Evolutionary conservation across 371 early-diverging fungal species (phyloP).

Genomic region (Syncephalastrum racemosum): DNA sequence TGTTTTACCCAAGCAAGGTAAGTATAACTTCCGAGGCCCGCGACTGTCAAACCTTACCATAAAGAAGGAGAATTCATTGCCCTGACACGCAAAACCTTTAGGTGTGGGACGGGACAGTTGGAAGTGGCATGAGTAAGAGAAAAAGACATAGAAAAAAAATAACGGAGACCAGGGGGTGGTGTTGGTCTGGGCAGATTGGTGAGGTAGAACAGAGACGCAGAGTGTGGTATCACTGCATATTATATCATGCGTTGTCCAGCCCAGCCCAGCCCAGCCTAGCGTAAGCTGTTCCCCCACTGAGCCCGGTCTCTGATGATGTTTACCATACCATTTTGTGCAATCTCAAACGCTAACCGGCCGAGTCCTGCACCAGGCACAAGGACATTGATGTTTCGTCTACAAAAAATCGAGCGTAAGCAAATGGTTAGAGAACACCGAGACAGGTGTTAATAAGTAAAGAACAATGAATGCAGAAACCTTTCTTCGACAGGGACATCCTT

Average conservation of each 20-base stretch:
- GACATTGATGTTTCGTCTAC: conserved; percentile 59
- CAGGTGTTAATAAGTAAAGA: background rate
- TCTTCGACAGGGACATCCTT: conserved; percentile 38
- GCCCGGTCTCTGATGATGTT: no score
- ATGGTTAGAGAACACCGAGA: background rate
- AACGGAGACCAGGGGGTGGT: background rate
- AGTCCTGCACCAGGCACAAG: conserved; percentile 92
- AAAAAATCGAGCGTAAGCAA: background rate
- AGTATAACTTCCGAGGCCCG: no score
- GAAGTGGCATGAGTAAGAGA: no score
- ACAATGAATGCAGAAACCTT: conserved; percentile 28
- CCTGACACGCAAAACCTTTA: conserved; percentile 81
- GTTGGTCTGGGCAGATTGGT: background rate
- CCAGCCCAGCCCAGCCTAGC: no score
- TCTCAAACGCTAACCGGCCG: conserved; percentile 86
- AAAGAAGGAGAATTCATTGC: conserved; percentile 79
- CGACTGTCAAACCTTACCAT: conserved; percentile 48
- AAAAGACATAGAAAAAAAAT: no score
- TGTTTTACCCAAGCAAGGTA: no score
- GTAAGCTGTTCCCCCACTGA: no score
- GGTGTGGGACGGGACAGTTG: no score
- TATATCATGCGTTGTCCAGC: background rate
- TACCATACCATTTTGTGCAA: conserved; percentile 60
- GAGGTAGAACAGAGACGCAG: background rate
- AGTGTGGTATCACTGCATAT: background rate